phyloP scores from a whole-genome alignment of 345 rosid genomes.

The Linum lewisii region DNA sequence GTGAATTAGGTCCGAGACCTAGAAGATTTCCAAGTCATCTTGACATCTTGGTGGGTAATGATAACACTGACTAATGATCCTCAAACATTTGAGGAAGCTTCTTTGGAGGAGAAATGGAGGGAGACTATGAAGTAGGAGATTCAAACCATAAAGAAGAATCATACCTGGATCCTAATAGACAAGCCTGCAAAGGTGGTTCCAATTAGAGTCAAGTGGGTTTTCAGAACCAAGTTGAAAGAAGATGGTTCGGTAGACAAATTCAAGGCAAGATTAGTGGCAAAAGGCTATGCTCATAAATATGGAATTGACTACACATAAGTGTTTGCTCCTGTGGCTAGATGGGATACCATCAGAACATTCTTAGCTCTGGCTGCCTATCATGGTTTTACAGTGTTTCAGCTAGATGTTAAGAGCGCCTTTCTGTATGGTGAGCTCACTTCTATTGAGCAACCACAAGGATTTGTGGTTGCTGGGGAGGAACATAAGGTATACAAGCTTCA shows the following conservation, averaged over 20 bases:
- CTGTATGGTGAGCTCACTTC: not conserved
- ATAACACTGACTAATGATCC: not conserved
- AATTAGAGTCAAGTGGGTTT: not conserved
- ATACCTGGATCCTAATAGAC: not conserved
- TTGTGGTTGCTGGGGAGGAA: too few relatives aligned
- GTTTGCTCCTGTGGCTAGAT: too few relatives aligned
- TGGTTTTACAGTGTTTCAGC: not conserved
- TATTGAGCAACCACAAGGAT: not conserved
- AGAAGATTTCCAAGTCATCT: too few relatives aligned
- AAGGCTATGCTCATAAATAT: too few relatives aligned
- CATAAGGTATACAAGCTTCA: too few relatives aligned
- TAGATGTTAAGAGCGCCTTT: not conserved
- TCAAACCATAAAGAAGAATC: not conserved
- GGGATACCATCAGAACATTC: too few relatives aligned
- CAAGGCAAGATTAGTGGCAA: not conserved
- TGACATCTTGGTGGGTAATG: too few relatives aligned
- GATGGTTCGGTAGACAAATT: not conserved
- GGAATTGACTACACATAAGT: too few relatives aligned
- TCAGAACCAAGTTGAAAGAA: not conserved
- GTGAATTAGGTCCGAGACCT: too few relatives aligned
- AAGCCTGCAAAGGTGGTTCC: not conserved
- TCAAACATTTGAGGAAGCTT: not conserved
- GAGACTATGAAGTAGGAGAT: slow-evolving; percentile 3
- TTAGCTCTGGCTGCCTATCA: too few relatives aligned
- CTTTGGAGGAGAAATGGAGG: not conserved